Percentiles rank a stretch among this genome's conserved stretches.
Evolutionary conservation across 2,329 filamentous ascomycete genomes (phyloP).

Genomic region (Sclerotiophoma versabilis): DNA sequence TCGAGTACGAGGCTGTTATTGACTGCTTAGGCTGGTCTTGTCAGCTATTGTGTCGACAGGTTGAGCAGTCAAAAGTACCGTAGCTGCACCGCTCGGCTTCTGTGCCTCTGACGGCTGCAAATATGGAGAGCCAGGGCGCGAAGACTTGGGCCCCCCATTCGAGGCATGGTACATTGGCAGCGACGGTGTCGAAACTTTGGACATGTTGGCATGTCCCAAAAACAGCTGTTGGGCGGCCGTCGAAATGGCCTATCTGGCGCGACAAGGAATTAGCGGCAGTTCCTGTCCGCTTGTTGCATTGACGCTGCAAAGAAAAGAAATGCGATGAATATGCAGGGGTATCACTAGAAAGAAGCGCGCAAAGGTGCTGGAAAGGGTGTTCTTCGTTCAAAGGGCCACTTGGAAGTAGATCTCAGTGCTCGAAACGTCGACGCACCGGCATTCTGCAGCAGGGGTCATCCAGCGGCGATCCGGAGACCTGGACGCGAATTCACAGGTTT

Average conservation of each 20-base stretch:
- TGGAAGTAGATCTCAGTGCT: slow-evolving; percentile 22
- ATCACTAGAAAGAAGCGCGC: slow-evolving; percentile 8
- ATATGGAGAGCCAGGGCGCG: slow-evolving; percentile 40
- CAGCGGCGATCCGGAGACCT: slow-evolving; percentile 21
- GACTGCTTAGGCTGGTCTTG: slow-evolving; percentile 31
- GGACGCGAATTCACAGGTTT: slow-evolving; percentile 17
- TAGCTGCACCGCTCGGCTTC: slow-evolving; percentile 38
- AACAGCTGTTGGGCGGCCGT: slow-evolving; percentile 39
- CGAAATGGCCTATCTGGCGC: slow-evolving; percentile 38
- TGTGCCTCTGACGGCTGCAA: slow-evolving; percentile 38
- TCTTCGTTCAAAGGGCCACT: slow-evolving; percentile 22
- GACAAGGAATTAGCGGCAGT: slow-evolving; percentile 9
- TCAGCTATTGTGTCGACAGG: slow-evolving; percentile 8
- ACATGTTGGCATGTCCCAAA: slow-evolving; percentile 65
- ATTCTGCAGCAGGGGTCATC: slow-evolving; percentile 18
- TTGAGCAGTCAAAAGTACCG: slow-evolving; percentile 27
- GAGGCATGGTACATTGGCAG: slow-evolving; percentile 64
- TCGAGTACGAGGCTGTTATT: slow-evolving; percentile 62
- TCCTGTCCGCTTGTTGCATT: slow-evolving; percentile 33
- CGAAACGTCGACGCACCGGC: slow-evolving; percentile 34
- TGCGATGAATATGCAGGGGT: slow-evolving; percentile 9
- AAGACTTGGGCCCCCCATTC: slow-evolving; percentile 34
- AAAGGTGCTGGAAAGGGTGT: slow-evolving; percentile 12
- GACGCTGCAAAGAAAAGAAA: slow-evolving; percentile 19
- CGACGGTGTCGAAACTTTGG: slow-evolving; percentile 65